Base-by-base conservation (phyloP, 164 flowering plant species). In the Tetrastigma voinierianum region DNA sequence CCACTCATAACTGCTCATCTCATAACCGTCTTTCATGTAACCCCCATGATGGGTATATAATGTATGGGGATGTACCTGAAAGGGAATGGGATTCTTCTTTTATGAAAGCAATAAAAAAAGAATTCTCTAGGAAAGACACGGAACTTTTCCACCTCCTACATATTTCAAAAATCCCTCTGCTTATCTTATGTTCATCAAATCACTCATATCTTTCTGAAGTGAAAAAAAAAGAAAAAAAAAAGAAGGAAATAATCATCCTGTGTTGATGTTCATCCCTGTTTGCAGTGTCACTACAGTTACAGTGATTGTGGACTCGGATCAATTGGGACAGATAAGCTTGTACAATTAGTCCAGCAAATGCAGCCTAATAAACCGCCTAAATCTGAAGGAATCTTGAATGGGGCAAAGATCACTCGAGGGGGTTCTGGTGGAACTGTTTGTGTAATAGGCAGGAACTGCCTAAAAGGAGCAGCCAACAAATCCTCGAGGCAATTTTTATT, bases 371-470 rank as follows among this genome's bases (percentile, higher is more conserved):
- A 84, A 71, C 9, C 43, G 46, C 76, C 86, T 52, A 80, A 77
- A 69, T 65, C 80, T 44, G 89, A 83, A 55, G 93, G 91, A 45
- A 86, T 94, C 7, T 70, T 95, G 55, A 90, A 82, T 70, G 99
- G 99, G 47, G 95, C 99, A 61, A 95, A 95, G 76, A 92, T 95
- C 24, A 95, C 99, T 0, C 97, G 99, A 40, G 99, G 99, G 0
- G 99, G 99, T 44, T 90, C 97, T 12, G 99, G 99, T 53, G 99
- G 99, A 55, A 84, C 97, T 1, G 90, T 95, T 62, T 87, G 99
- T 68, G 96, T 86, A 1, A 62, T 95, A 21, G 97, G 99, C 56
- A 76, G 89, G 68, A 92, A 90, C 65, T 86, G 84, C 61, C 54
- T 87, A 5, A n/a, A n/a, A 64, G 77, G 19, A 90, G 91, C 84